These are phyloP conservation scores for Coprinopsis cinerea DNA, from an alignment of 768 basidiomycete species.

Conservation along the genomic window DNA sequence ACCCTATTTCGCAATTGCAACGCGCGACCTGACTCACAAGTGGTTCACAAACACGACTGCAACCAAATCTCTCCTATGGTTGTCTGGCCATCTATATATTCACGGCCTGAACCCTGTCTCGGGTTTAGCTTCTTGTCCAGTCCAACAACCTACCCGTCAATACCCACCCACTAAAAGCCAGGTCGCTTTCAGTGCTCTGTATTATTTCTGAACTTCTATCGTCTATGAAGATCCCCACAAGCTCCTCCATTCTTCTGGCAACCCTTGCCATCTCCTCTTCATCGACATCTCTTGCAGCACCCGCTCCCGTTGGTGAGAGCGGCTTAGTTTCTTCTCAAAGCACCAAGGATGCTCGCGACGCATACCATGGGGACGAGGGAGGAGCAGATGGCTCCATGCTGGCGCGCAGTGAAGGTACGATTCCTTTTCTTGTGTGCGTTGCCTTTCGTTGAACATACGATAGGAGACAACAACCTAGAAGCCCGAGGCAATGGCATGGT, in stretches of 20 bases:
- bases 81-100: conserved; percentile 12
- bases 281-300: conserved; percentile 40
- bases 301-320: conserved; percentile 27
- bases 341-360: conserved; percentile 11
- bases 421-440: neutral
- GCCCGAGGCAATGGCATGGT: neutral
- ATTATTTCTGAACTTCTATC: conserved; percentile 8
- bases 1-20: neutral
- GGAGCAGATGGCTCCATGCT: conserved; percentile 1
- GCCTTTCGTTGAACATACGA: neutral
- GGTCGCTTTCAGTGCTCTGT: conserved; percentile 8
- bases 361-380: conserved; percentile 9
- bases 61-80: conserved; percentile 11
- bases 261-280: conserved; percentile 46
- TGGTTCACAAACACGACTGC: conserved; percentile 1
- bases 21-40: neutral
- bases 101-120: neutral
- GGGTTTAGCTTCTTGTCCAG: neutral
- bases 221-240: conserved; percentile 41
- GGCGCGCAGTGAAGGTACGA: conserved; percentile 4
- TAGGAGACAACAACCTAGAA: neutral
- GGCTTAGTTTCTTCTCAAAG: conserved; percentile 21
- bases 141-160: conserved; percentile 1
- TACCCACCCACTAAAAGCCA: conserved; percentile 6
- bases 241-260: conserved; percentile 42